Percentiles rank a stretch among this genome's conserved stretches.
Evolutionary conservation across 2,329 filamentous ascomycete genomes (phyloP).

Genomic region (Aureobasidium namibiae): DNA sequence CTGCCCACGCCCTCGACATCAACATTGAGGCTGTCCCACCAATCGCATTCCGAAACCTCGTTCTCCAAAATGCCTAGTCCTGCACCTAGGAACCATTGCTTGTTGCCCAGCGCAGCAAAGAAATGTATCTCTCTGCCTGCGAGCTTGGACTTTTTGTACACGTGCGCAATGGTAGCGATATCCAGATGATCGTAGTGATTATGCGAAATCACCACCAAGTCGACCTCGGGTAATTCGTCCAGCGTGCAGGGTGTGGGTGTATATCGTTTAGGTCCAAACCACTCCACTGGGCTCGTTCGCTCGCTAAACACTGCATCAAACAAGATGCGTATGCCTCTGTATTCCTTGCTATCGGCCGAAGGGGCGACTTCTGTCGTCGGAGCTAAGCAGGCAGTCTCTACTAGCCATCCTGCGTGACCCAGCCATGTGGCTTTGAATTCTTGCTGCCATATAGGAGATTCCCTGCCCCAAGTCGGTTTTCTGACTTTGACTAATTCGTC

Average conservation of each 20-base stretch:
- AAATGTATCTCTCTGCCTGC: conserved; percentile 31
- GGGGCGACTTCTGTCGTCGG: conserved; percentile 15
- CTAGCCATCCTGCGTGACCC: conserved; percentile 42
- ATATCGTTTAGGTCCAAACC: conserved; percentile 44
- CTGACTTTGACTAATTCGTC: conserved; percentile 35
- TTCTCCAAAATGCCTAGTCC: conserved; percentile 31
- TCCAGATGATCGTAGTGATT: conserved; percentile 52
- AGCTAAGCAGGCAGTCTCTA: conserved; percentile 30
- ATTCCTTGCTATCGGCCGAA: conserved; percentile 2
- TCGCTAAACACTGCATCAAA: conserved; percentile 48
- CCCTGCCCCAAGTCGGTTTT: conserved; percentile 32
- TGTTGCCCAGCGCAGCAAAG: conserved; percentile 35
- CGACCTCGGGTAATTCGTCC: conserved; percentile 43
- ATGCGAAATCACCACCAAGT: conserved; percentile 46
- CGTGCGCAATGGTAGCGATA: conserved; percentile 33
- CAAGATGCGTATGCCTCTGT: conserved; percentile 37
- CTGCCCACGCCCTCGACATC: conserved; percentile 27
- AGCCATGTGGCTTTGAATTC: conserved; percentile 42
- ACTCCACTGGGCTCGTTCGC: conserved; percentile 39
- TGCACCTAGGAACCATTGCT: conserved; percentile 27
- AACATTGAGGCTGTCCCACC: conserved; percentile 40
- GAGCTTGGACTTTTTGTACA: conserved; percentile 30
- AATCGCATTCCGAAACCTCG: conserved; percentile 41
- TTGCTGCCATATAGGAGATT: conserved; percentile 17
- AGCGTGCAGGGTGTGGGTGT: conserved; percentile 43